Base-by-base conservation (phyloP, 2,329 filamentous ascomycete species). In the Fusarium goolgardi region DNA sequence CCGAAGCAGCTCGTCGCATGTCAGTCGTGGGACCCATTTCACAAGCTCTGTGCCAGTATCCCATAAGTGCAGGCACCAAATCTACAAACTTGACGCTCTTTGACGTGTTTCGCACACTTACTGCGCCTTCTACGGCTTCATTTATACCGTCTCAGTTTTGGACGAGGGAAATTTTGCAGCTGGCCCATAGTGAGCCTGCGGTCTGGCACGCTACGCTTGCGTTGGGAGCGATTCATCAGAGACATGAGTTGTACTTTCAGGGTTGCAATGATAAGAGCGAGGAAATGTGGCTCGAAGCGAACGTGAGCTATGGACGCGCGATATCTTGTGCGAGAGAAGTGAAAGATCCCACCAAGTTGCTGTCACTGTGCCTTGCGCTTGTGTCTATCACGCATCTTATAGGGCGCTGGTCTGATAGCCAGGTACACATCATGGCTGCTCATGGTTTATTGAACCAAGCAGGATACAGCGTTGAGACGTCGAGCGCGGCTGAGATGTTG, bases 161-260 rank as follows among this genome's bases (percentile, higher is more conserved):
- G 78, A 72, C 67, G 11, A 59, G 63, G 10, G 70, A 74, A 11
- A 35, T 79, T 5, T 65, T 80, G 1, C 77, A 79, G 69, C 63
- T 77, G 3, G 76, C 78, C 0, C 76, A 79, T 54, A 61, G 54
- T 45, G 77, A 79, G 53, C 75, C 76, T 11, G 76, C 78, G 6
- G 73, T 78, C 1, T 80, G 78, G 78, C 75, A 76, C 34, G 77
- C 76, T 4, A 75, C 75, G 0, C 73, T 78, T 8, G 77, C 78
- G 0, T 44, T 80, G 5, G 78, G 78, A 1, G 77, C 77, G 5
- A 65, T 80, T 44, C 77, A 80, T 39, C 75, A 75, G 20, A 65
- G 70, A 2, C 60, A 71, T 34, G 59, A 70, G 27, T 54, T 76
- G 15, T 57, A 49, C 34, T 59, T 55, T 34, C 66, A 68, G 25